Evolutionary conservation across 306 rosid species (phyloP), one percentile per base, ranked within the genome.

Genomic region (Citrullus mucosospermus): DNA sequence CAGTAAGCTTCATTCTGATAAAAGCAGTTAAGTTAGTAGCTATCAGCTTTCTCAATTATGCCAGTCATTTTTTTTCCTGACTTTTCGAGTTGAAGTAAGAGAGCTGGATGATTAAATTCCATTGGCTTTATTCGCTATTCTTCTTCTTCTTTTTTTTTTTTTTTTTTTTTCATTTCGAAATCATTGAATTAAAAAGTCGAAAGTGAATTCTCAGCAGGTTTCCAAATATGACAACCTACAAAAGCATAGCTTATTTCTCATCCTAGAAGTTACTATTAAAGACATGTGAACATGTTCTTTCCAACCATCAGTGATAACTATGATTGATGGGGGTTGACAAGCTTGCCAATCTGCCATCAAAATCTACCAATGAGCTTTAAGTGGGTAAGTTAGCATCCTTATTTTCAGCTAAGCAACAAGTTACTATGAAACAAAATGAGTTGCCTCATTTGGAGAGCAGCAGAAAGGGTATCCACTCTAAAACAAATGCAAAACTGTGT

Each of bases 401-500:
- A 84, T 80, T 80, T 85, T 87, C 77, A 87, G 97, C 88, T 82
- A 92, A 36, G 84, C 69, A 61, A 86, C 83, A 48, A 81, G 83
- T 58, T 50, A 78, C 84, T 74, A 85, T 17, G 34, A 55, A 80
- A 80, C 88, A 79, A 32, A 34, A 60, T 28, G 82, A 80, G 56
- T 88, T 81, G 63, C 87, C 68, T 51, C 75, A 51, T 68, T 68
- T 58, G 20, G 62, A 46, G 81, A 51, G 55, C 22, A 56, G 30
- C 38, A 76, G 68, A 76, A 54, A 76, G 57, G 78, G 66, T 34
- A 80, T 48, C 53, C 79, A 71, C 77, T 81, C 76, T 68, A 84
- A 77, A 81, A 90, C 91, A 90, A 88, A 79, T 75, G 48, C 85
- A 75, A 14, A 76, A 48, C 34, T 62, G 57, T 46, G 78, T 41